phyloP scores from a whole-genome alignment of 225 moss, liverwort and hornwort genomes.

The Physcomitrium patens region DNA sequence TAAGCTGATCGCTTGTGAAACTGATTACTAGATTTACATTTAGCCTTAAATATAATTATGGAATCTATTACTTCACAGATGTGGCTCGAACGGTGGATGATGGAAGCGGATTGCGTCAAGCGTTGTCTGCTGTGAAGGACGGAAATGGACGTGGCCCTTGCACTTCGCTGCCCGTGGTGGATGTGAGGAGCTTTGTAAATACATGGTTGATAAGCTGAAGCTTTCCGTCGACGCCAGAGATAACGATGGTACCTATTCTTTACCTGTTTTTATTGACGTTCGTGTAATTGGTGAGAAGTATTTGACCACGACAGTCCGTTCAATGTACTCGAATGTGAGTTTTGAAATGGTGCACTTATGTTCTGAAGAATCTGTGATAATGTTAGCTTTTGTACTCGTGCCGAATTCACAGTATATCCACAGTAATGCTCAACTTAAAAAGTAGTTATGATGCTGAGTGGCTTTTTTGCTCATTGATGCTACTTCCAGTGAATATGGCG shows the following conservation, averaged over 20 bases:
- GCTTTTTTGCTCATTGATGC: too few species aligned
- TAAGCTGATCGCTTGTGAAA: constrained; percentile 10
- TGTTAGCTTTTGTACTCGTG: not conserved
- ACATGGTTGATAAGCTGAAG: constrained; percentile 82
- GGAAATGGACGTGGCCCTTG: constrained; percentile 89
- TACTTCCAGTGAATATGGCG: not conserved
- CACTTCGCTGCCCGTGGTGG: constrained; percentile 92
- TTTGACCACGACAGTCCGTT: not conserved
- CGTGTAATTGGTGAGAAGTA: constrained; percentile 15
- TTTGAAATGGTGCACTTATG: not conserved
- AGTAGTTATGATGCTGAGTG: too few species aligned
- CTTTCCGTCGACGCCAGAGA: constrained; percentile 78
- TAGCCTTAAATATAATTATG: not conserved
- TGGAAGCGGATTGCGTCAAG: constrained; percentile 68
- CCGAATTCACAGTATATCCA: too few species aligned
- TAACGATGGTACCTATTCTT: constrained; percentile 58
- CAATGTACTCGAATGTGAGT: not conserved
- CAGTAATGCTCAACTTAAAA: too few species aligned
- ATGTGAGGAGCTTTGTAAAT: constrained; percentile 71
- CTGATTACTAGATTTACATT: not conserved
- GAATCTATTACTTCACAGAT: constrained; percentile 37
- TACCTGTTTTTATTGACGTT: not conserved
- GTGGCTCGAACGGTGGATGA: constrained; percentile 59
- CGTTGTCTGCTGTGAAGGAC: constrained; percentile 79
- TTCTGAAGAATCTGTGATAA: not conserved